These are phyloP conservation scores for Irpex rosettiformis DNA, from an alignment of 1,284 basidiomycete species.

Conservation along the genomic window DNA sequence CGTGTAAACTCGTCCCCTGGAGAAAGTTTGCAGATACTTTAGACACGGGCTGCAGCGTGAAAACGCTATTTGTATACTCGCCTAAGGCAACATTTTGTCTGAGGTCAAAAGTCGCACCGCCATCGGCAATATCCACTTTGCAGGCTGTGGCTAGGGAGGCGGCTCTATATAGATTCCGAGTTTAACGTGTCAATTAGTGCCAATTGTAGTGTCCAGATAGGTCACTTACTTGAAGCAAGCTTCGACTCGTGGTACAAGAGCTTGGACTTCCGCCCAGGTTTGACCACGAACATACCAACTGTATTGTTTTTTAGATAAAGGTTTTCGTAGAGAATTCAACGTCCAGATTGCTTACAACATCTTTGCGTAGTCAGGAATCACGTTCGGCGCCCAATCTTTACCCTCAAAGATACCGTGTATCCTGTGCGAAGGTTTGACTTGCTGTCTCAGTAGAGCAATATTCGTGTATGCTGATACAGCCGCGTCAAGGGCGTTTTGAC, in stretches of 20 bases:
- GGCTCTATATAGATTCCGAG: conserved; percentile 41
- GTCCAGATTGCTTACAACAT: conserved; percentile 38
- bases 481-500: conserved; percentile 82
- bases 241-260: conserved; percentile 8
- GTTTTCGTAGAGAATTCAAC: neutral
- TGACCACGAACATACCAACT: conserved; percentile 13
- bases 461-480: conserved; percentile 78
- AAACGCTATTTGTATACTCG: conserved; percentile 18
- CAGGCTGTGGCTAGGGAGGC: conserved; percentile 72
- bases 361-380: conserved; percentile 76
- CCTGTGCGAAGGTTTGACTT: conserved; percentile 54
- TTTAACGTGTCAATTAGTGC: neutral
- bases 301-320: neutral
- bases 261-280: conserved; percentile 13
- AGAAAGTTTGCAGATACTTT: neutral
- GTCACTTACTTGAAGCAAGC: neutral
- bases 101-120: conserved; percentile 42
- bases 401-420: conserved; percentile 69
- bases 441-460: conserved; percentile 74
- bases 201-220: neutral
- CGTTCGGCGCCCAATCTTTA: conserved; percentile 64
- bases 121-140: conserved; percentile 37
- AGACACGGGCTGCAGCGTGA: too few species aligned
- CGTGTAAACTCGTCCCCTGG: conserved; percentile 28
- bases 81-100: conserved; percentile 61